These are phyloP conservation scores for Pichia thaimueangensis DNA, from an alignment of 805 yeast genomes.

Conservation along the genomic window DNA sequence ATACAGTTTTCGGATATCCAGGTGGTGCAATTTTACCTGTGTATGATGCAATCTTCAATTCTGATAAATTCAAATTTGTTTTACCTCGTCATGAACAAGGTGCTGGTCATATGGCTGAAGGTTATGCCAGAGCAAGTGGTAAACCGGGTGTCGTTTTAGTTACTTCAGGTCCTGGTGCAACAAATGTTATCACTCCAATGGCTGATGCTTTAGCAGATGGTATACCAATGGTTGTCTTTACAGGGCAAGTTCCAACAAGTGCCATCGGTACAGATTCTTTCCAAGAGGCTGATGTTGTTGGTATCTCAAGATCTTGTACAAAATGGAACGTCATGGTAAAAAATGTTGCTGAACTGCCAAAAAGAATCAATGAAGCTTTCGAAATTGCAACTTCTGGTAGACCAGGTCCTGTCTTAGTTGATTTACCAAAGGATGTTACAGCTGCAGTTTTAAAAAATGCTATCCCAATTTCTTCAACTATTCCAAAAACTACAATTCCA, in stretches of 20 bases:
- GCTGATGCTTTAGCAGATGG: conserved; percentile 98
- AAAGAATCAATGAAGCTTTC: conserved; percentile 94
- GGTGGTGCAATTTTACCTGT: conserved; percentile 99
- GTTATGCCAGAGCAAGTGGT: conserved; percentile 91
- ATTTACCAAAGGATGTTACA: conserved; percentile 96
- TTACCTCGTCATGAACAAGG: conserved; percentile 98
- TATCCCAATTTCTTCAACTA: conserved; percentile 72
- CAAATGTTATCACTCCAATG: conserved; percentile 97
- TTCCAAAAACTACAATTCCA: conserved; percentile 67
- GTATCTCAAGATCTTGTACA: conserved; percentile 94
- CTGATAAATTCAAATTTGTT: conserved; percentile 81
- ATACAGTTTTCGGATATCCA: conserved; percentile 94
- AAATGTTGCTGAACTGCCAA: conserved; percentile 87
- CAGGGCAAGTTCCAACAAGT: conserved; percentile 94
- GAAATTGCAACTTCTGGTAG: conserved; percentile 94
- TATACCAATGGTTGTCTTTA: conserved; percentile 91
- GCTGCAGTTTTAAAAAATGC: conserved; percentile 82
- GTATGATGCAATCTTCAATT: conserved; percentile 92
- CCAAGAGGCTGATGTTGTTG: conserved; percentile 98
- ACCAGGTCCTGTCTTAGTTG: conserved; percentile 98
- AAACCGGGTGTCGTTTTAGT: conserved; percentile 97
- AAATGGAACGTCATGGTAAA: conserved; percentile 99
- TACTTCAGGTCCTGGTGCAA: conserved; percentile 99
- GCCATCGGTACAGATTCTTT: conserved; percentile 98
- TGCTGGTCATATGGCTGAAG: conserved; percentile 99